Evolutionary conservation across 2,329 filamentous ascomycete species (phyloP), one percentile per base, ranked within the genome.

Genomic region (Ploettnerulaceae sp.): DNA sequence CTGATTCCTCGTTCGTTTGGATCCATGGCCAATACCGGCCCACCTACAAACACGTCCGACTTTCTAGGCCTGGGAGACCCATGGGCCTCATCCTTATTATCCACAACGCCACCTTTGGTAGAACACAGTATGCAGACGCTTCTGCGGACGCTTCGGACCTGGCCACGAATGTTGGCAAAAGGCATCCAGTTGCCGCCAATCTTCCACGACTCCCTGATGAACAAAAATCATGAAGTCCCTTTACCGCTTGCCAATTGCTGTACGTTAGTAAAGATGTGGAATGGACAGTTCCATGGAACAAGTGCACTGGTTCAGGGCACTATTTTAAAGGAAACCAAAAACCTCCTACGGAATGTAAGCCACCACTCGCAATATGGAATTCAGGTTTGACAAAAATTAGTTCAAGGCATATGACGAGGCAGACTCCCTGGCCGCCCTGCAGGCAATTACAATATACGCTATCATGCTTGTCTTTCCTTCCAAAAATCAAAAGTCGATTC

Each of bases 381-480:
- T 21, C 15, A n/a, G n/a, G n/a, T 3, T 40, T 48, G 11, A 51
- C 15, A 22, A n/a, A 17, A 7, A 31, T 18, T 39, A 66, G 65
- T 66, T 64, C 42, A 58, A 54, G 35, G 56, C 55, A 7, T 61
- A 64, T 31, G 62, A 68, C 38, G 60, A 65, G 40, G 47, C 54
- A 5, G 59, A 61, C 21, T 58, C 69, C 3, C 51, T 69, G 11
- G 58, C 64, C 18, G 60, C 63, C 2, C 46, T 69, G 3, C 67
- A 70, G 55, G 60, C 66, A 21, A 52, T 69, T 1, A 56, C 62
- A 1, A 61, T 70, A 17, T 69, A 69, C 41, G 56, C 61, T 1
- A 59, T 69, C 5, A 60, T 70, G 7, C 59, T 70, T 12, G 54
- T 70, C 22, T 69, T 67, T 48, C 66, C 67, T 3, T 56, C 57